These are phyloP conservation scores for Lachnellula willkommii DNA, from an alignment of 2,329 filamentous ascomycete genomes.

Conservation along the genomic window DNA sequence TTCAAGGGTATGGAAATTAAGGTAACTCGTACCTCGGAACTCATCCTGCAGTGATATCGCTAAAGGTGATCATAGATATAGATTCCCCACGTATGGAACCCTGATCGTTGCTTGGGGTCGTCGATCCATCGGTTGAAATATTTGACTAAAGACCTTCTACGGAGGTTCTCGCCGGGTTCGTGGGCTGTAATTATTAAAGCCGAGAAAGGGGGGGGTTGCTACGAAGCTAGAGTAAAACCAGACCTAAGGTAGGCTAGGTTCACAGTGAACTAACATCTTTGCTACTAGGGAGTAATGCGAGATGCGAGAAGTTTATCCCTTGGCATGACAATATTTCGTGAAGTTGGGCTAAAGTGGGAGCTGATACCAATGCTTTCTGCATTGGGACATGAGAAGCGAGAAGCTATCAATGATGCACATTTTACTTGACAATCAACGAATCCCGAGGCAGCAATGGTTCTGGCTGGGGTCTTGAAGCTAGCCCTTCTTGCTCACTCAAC, in stretches of 20 bases:
- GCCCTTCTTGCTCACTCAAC: too few species aligned
- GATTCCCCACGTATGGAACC: constrained; percentile 2
- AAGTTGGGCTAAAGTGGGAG: neutral
- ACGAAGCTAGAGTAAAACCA: neutral
- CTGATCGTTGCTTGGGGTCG: constrained; percentile 9
- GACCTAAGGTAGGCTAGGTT: too few species aligned
- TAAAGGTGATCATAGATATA: constrained; percentile 4
- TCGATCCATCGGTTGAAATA: constrained; percentile 8
- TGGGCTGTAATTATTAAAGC: neutral
- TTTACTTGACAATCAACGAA: neutral
- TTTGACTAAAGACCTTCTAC: neutral
- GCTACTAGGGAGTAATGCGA: neutral
- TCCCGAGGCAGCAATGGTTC: neutral
- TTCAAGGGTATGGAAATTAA: constrained; percentile 13
- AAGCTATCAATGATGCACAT: neutral
- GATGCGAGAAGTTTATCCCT: neutral
- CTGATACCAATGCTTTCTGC: constrained; percentile 1
- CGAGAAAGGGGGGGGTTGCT: neutral
- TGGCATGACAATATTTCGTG: neutral
- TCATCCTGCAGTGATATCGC: constrained; percentile 8
- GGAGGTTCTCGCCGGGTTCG: neutral
- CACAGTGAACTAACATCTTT: too few species aligned
- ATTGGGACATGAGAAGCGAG: constrained; percentile 10
- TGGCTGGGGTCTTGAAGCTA: too few species aligned
- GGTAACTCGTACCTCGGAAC: constrained; percentile 8